A percentile compares a stretch with the other conserved stretches of the same genome.
Conservation (phyloP, 331 rosid species). For the Prunus yedoensis region DNA sequence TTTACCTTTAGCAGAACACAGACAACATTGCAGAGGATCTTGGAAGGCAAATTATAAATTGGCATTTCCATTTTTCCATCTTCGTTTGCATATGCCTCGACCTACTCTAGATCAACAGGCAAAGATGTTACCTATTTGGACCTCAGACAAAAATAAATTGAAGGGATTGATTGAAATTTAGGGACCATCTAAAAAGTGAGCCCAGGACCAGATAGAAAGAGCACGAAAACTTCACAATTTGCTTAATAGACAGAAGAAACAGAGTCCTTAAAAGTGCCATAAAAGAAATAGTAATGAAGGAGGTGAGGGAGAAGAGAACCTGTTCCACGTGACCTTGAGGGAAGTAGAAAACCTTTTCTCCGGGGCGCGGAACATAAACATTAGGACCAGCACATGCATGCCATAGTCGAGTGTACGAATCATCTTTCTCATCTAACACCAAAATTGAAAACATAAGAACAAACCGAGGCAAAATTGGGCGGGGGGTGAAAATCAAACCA, state of each 20-base stretch:
- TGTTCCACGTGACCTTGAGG: constrained; percentile 83
- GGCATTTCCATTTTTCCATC: constrained; percentile 49
- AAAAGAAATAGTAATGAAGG: background rate
- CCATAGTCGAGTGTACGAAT: constrained; percentile 44
- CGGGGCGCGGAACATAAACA: constrained; percentile 49
- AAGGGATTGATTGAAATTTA: background rate
- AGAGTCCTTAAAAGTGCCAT: background rate
- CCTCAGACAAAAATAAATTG: background rate
- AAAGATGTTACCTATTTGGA: constrained; percentile 5
- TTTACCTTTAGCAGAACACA: constrained; percentile 51
- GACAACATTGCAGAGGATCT: constrained; percentile 60
- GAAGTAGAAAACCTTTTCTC: constrained; percentile 58
- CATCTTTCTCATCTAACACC: constrained; percentile 30
- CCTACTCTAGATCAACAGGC: constrained; percentile 36
- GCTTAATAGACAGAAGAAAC: background rate
- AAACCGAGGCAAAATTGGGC: background rate
- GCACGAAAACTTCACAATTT: background rate
- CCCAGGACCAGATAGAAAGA: too few relatives aligned
- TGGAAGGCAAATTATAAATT: constrained; percentile 45
- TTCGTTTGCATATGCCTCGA: constrained; percentile 36
- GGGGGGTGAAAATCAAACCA: background rate
- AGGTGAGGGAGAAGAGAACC: constrained; percentile 37
- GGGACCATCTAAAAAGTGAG: background rate
- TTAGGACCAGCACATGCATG: constrained; percentile 58
- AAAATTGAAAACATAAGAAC: background rate